These are phyloP conservation scores for Macrocystidia cucumis DNA, from an alignment of 1,284 basidiomycete genomes.

Conservation along the genomic window DNA sequence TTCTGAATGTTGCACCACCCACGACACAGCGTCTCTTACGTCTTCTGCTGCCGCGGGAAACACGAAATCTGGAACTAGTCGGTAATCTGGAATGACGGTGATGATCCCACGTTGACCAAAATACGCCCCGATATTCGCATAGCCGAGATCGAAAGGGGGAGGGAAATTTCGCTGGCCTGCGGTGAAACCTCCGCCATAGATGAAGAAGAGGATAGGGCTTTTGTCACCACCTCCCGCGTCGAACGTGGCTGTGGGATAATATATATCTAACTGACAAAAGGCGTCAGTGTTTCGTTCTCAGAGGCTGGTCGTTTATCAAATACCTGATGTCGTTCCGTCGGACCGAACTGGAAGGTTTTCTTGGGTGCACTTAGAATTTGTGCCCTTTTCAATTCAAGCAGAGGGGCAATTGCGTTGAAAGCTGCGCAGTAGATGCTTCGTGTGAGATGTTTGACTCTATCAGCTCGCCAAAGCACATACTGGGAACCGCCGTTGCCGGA, in stretches of 20 bases:
- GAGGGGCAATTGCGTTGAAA: too few relatives aligned
- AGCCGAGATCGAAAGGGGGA: constrained; percentile 39
- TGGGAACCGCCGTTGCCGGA: too few relatives aligned
- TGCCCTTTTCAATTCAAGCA: too few relatives aligned
- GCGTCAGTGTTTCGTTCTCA: background rate
- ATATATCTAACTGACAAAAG: constrained; percentile 30
- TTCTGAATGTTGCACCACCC: constrained; percentile 33
- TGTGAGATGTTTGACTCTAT: too few relatives aligned
- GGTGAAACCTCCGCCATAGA: constrained; percentile 58
- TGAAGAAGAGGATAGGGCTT: constrained; percentile 50
- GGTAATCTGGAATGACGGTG: constrained; percentile 57
- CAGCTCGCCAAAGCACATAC: too few relatives aligned
- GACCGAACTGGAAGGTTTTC: constrained; percentile 50
- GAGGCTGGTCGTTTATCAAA: background rate
- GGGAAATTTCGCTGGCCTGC: constrained; percentile 37
- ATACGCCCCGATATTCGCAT: constrained; percentile 47
- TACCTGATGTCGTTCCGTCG: constrained; percentile 46
- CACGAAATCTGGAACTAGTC: constrained; percentile 42
- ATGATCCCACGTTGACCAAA: constrained; percentile 50
- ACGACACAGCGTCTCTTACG: constrained; percentile 48
- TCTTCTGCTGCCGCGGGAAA: constrained; percentile 49
- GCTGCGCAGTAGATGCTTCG: too few relatives aligned
- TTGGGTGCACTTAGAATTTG: too few relatives aligned
- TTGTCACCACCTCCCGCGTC: constrained; percentile 13
- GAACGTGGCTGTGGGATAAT: constrained; percentile 43